Conservation (phyloP, 1,284 basidiomycete species). For the Polyporus tsugae region DNA sequence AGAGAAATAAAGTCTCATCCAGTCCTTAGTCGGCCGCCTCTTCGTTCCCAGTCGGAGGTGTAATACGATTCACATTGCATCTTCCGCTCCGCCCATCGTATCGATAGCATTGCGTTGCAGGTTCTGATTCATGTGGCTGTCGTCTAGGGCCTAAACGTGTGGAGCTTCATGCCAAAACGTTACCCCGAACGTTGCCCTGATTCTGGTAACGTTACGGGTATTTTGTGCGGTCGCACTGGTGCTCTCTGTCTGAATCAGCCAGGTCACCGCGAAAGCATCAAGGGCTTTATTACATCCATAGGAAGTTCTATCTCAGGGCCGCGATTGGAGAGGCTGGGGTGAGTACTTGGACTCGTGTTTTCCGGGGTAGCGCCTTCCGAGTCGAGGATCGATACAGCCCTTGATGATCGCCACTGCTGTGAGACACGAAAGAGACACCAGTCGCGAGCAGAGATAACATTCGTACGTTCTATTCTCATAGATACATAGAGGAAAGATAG, state of each 20-base stretch:
- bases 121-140: neutral
- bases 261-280: neutral
- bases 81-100: neutral
- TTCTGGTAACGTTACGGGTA: neutral
- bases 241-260: neutral
- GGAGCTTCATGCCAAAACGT: neutral
- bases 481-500: no score
- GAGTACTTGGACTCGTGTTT: no score
- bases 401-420: no score
- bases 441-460: no score
- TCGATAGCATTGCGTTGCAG: no score
- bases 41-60: neutral
- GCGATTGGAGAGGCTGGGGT: neutral
- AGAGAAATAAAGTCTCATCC: neutral
- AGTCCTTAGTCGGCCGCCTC: neutral
- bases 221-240: neutral
- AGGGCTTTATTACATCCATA: neutral
- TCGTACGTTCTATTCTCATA: no score
- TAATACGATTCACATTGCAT: neutral
- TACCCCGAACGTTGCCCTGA: neutral
- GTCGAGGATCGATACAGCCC: no score
- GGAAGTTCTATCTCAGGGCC: neutral
- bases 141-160: neutral
- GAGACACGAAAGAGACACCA: no score
- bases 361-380: no score